Evolutionary conservation across 768 basidiomycete genomes (phyloP), one percentile per base, ranked within the genome.

Genomic region (Peribolospora kevripleyi): DNA sequence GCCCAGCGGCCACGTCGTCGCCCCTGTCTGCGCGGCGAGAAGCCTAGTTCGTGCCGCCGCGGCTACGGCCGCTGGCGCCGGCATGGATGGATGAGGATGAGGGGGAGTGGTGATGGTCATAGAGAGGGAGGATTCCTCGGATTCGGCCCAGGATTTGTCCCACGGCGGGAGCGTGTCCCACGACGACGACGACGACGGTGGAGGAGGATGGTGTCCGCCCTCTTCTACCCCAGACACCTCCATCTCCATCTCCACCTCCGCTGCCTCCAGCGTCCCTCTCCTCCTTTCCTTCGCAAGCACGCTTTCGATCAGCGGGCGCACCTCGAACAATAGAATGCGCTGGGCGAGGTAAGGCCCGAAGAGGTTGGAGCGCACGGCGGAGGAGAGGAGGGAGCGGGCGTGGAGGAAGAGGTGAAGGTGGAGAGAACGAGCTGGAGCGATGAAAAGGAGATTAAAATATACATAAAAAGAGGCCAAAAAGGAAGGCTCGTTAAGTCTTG

Each of bases 1-100:
- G 13, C 88, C 90, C 14, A 98, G 67, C 0, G 91, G 93, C 91
- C 91, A 97, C 11, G 85, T 95, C 62, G 79, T 87, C 43, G 81
- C 80, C 4, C 90, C 87, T 0, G n/a, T 67, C 57, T 50, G 61
- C 63, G 41, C 59, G 52, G 5, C 58, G 60, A 55, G 59, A 61
- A 8, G 14, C 55, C 65, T 64, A 64, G 48, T 55, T 46, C 51
- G 10, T 51, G 52, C 63, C 37, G 61, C 49, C 13, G 54, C 57
- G 40, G 61, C 37, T 3, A 51, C 57, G 51, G 64, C 64, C 13
- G 57, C 55, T 25, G 25, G 25, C 25, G 25, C 25, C 25, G 25
- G 25, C 25, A 25, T 25, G 7, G 56, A 46, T 11, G 42, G 36
- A 11, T 50, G 46, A 6, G 42, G 46, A 13, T 50, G 43, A 53